Percentiles rank a stretch among this genome's conserved stretches.
Evolutionary conservation across 768 basidiomycete genomes (phyloP).

Genomic region (Boletus pseudo-olivaceus): DNA sequence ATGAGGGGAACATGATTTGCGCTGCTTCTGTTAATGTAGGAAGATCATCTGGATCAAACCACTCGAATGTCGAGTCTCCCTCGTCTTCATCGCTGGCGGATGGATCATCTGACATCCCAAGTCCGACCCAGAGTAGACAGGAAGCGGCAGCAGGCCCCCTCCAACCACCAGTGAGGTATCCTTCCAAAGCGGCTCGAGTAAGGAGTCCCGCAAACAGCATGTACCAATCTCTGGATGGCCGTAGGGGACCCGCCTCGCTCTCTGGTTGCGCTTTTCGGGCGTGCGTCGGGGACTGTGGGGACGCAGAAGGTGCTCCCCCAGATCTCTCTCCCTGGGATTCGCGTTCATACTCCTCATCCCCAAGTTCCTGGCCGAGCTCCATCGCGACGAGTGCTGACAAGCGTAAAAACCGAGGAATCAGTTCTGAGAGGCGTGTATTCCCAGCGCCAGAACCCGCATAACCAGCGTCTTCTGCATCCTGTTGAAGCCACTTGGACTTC

Average conservation of each 20-base stretch:
- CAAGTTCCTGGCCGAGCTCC: constrained; percentile 70
- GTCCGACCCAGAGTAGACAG: constrained; percentile 68
- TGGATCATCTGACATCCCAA: constrained; percentile 40
- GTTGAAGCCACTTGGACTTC: constrained; percentile 30
- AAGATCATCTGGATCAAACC: constrained; percentile 74
- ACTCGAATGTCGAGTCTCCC: constrained; percentile 41
- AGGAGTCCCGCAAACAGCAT: constrained; percentile 71
- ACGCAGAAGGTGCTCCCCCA: constrained; percentile 10
- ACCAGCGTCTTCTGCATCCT: constrained; percentile 23
- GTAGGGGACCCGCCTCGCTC: constrained; percentile 49
- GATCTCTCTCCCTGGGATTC: constrained; percentile 29
- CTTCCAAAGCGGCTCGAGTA: constrained; percentile 81
- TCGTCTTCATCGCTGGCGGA: constrained; percentile 33
- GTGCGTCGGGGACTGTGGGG: constrained; percentile 10
- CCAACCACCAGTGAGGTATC: constrained; percentile 82
- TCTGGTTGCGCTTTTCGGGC: constrained; percentile 29
- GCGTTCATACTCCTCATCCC: constrained; percentile 47
- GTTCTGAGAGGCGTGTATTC: constrained; percentile 62
- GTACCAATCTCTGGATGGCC: constrained; percentile 80
- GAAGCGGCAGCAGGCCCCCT: constrained; percentile 66
- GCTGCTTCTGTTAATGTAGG: constrained; percentile 65
- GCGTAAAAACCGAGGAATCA: constrained; percentile 69
- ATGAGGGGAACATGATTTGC: constrained; percentile 64
- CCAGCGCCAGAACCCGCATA: constrained; percentile 41
- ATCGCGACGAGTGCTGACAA: constrained; percentile 76